Evolutionary conservation across 805 yeast genomes (phyloP), one percentile per base, ranked within the genome.

Genomic region (Spathaspora gorwiae): DNA sequence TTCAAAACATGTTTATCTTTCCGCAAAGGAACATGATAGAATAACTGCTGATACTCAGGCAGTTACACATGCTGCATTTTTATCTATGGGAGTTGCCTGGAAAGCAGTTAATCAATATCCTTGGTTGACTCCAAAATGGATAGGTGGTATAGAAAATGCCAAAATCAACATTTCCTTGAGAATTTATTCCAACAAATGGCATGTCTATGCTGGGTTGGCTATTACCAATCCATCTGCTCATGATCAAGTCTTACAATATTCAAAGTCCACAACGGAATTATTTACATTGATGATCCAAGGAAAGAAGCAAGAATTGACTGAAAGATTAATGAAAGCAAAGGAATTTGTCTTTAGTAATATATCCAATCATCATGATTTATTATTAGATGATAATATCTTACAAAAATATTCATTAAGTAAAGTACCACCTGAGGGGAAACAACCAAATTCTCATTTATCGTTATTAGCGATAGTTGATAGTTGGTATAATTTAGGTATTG

Each of bases 21-120:
- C 88, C 0, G 96, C 94, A n/a, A 75, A 79, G 43, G 90, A 90
- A 60, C 99, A 94, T 62, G 99, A 94, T 62, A 80, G 78, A 55
- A 92, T 94, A 50, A 92, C 99, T 0, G 99, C 99, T 0, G 99
- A 94, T 62, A 94, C 98, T 1, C 99, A 94, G 64, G 98, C 98
- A 0, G 96, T 92, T 13, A 94, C 99, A 0, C 99, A 94, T 61
- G 97, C 97, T 10, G 98, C 97, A 0, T 94, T 94, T 59, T 70
- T 94, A 47, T 84, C 95, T 46, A 94, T 94, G 99, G 99, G 99
- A 5, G 81, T 83, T 7, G 98, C 98, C 6, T 94, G 99, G 99
- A 84, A 79, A 53, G 78, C 82, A 39, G 73, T 77, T 50, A 77
- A 83, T 57, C 84, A 86, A 60, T 94, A 89, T 60, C 99, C 99